Evolutionary conservation across 768 basidiomycete species (phyloP), one percentile per base, ranked within the genome.

Genomic region (Kwoniella sp.): DNA sequence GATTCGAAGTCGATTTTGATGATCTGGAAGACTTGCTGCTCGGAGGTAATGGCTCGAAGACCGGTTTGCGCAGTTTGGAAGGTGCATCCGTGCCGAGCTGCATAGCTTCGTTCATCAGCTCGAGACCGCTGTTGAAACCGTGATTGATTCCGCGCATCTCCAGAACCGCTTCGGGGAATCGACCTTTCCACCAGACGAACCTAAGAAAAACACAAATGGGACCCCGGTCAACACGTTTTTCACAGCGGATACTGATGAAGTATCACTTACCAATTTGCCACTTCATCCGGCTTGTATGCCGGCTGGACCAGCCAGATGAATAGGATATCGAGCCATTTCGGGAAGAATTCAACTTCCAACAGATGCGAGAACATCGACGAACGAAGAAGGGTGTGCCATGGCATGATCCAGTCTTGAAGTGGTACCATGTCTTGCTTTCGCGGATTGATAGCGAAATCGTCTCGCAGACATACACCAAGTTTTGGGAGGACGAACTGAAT

Each of bases 221-320:
- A 33, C 17, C 22, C 25, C 24, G 25, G 49, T 26, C 17, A 13
- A 52, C 49, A 15, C 25, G 12, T 9, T 5, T 33, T 21, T 50
- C 13, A 54, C 40, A 19, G 3, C 17, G 8, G 40, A 44, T 44
- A 15, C 2, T 1, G 24, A 19, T 36, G 33, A 13, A 46, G 5
- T 10, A 10, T 8, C 2, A 77, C 85, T 78, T 88, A 96, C 96
- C 96, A 99, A 63, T 89, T 86, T 2, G 90, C 90, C 10, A 99
- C 92, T 79, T 98, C 92, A 70, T 90, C 91, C 71, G 92, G 89
- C 81, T 87, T 93, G 73, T 89, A 89, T 50, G 82, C 85, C 0
- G 92, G 91, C 72, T 92, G 90, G n/a, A 89, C 84, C 44, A 99
- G 88, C 96, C 96, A 98, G 49, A 91, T 80, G 74, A 94, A 88